Base-by-base conservation (phyloP, 495 filamentous ascomycete genomes). In the Hypoxylon subgilvum region DNA sequence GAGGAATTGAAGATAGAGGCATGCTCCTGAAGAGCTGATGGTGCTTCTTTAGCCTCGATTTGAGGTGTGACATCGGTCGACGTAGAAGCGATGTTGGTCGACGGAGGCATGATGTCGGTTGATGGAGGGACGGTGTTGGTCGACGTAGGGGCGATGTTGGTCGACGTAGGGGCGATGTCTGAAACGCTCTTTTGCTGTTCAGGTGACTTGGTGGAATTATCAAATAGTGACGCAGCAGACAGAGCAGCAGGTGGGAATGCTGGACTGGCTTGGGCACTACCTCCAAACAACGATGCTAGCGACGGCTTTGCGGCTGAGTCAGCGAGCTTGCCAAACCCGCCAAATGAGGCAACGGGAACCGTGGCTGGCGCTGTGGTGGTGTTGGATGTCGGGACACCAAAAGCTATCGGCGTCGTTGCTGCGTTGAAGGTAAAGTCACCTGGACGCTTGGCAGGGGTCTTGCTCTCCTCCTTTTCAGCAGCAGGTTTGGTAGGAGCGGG, bases 371-470 rank as follows among this genome's bases (percentile, higher is more conserved):
- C 12, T 41, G 66, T 56, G 8, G 58, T 5, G 12, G 21, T 35
- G 17, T 42, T 38, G 16, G 58, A 19, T 6, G 54, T 18, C 6
- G 59, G 27, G 3, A 52, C 14, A 7, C 57, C 52, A 16, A 70
- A 70, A 18, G 64, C 59, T 42, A 70, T 70, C 8, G 65, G 67
- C 2, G 67, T 70, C 13, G 67, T 70, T 13, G 67, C 21, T 7
- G 67, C 32, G 22, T 70, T 57, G 35, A 70, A 70, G 10, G 67
- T 70, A 45, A 71, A 76, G 14, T 67, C 65, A 22, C 65, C 68
- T n/a, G 67, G 64, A 19, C 12, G 34, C 46, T 69, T 66, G 46
- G 62, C 53, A 0, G 66, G 66, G 4, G 66, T 71, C 57, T 45
- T 47, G 9, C 8, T 52, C 14, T 23, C 51, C 31, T 62, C 43